Conservation (phyloP, 495 filamentous ascomycete genomes). For the Usnea hakonensis region DNA sequence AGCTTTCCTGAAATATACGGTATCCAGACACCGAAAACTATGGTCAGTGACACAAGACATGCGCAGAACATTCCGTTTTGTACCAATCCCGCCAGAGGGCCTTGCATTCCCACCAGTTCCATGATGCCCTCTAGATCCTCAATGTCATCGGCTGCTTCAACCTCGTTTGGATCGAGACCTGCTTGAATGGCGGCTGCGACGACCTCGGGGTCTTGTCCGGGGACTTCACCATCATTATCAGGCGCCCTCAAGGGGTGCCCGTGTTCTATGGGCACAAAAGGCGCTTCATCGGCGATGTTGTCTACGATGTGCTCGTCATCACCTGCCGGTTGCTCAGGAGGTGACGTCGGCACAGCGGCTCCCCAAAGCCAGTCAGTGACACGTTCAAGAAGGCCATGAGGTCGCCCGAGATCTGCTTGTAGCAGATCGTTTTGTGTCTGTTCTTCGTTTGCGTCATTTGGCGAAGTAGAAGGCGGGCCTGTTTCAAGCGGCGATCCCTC, state of each 20-base stretch:
- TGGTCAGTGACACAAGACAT: constrained; percentile 77
- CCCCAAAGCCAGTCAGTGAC: constrained; percentile 56
- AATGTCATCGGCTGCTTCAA: constrained; percentile 65
- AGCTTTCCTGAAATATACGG: constrained; percentile 88
- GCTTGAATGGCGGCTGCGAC: constrained; percentile 39
- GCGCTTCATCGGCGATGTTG: constrained; percentile 52
- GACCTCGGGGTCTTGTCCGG: constrained; percentile 34
- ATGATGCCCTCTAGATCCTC: constrained; percentile 98
- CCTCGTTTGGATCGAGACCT: constrained; percentile 50
- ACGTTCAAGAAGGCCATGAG: constrained; percentile 6
- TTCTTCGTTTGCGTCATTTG: not conserved
- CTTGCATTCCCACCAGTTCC: constrained; percentile 94
- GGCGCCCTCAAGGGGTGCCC: constrained; percentile 22
- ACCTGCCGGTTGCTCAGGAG: constrained; percentile 30
- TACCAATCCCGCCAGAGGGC: constrained; percentile 77
- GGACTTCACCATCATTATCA: constrained; percentile 21
- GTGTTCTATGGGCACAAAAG: constrained; percentile 50
- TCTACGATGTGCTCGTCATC: constrained; percentile 54
- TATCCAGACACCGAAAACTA: constrained; percentile 76
- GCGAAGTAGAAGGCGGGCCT: not conserved
- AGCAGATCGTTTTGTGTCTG: not conserved
- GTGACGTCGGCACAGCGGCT: constrained; percentile 40
- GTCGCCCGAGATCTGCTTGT: not conserved
- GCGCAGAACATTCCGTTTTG: constrained; percentile 94
- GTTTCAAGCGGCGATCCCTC: not conserved